Conservation (phyloP, 345 rosid genomes). For the Geranium rotundifolium region DNA sequence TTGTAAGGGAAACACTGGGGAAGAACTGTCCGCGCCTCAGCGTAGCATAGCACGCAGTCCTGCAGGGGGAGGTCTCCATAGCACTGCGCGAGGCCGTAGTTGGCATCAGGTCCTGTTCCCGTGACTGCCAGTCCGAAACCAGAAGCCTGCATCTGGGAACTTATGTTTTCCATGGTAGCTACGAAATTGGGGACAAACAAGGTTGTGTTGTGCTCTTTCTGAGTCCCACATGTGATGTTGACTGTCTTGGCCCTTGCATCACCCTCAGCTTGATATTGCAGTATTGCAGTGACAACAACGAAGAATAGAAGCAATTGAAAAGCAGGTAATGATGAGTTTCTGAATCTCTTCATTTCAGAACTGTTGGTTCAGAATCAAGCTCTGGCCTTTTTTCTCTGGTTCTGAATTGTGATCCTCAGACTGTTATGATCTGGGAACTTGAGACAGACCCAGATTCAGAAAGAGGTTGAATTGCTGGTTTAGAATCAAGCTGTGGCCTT, state of each 20-base stretch:
- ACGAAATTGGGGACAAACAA: constrained; percentile 68
- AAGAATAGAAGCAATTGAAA: constrained; percentile 3
- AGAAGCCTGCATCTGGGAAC: constrained; percentile 39
- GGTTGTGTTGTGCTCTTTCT: constrained; percentile 49
- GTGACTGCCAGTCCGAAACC: constrained; percentile 56
- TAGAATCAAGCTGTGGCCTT: not conserved
- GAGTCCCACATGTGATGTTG: constrained; percentile 28
- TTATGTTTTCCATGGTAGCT: constrained; percentile 70
- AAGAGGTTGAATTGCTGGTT: not conserved
- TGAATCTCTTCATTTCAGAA: constrained; percentile 14
- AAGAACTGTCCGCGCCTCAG: constrained; percentile 76
- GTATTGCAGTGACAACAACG: constrained; percentile 10
- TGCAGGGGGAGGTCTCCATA: constrained; percentile 70
- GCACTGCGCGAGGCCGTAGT: constrained; percentile 81
- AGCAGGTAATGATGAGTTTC: not conserved
- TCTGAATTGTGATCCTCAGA: too few species aligned
- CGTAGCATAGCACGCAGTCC: constrained; percentile 85
- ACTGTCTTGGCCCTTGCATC: constrained; percentile 52
- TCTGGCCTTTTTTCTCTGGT: not conserved
- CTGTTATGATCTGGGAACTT: too few species aligned
- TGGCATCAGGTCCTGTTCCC: constrained; percentile 61
- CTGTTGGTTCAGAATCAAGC: not conserved
- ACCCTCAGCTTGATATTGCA: constrained; percentile 19
- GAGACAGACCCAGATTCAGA: too few species aligned
- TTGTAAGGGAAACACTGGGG: constrained; percentile 81